A percentile compares a stretch with the other conserved stretches of the same genome.
phyloP scores from a whole-genome alignment of 495 filamentous ascomycete genomes.

The Neurospora tetraspora region DNA sequence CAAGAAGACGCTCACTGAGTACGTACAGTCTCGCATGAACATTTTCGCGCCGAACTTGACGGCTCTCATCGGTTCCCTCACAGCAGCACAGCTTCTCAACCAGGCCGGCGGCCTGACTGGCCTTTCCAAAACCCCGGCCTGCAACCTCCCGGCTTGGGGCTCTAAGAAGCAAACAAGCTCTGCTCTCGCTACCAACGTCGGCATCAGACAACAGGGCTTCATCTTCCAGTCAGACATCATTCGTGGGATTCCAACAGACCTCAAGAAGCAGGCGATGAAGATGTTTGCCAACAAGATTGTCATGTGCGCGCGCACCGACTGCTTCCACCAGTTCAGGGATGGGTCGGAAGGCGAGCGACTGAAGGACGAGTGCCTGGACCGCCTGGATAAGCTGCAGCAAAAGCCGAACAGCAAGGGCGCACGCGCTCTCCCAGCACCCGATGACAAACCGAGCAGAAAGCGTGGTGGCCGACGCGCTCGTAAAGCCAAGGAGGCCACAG shows the following conservation, averaged over 20 bases:
- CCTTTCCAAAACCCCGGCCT: constrained; percentile 83
- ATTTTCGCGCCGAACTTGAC: constrained; percentile 93
- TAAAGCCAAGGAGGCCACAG: constrained; percentile 92
- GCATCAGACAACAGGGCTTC: constrained; percentile 86
- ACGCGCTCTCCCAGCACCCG: constrained; percentile 82
- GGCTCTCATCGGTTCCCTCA: constrained; percentile 86
- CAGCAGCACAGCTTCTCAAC: constrained; percentile 92
- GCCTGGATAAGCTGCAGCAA: constrained; percentile 89
- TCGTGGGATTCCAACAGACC: constrained; percentile 67
- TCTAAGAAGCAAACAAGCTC: constrained; percentile 74
- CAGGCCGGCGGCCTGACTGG: constrained; percentile 80
- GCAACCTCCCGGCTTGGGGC: constrained; percentile 83
- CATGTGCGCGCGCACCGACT: constrained; percentile 80
- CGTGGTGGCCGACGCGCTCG: constrained; percentile 84
- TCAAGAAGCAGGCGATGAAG: constrained; percentile 91
- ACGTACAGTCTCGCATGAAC: constrained; percentile 95
- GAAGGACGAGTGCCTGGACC: constrained; percentile 69
- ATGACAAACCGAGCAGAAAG: constrained; percentile 91
- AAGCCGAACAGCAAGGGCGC: constrained; percentile 85
- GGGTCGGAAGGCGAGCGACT: constrained; percentile 80
- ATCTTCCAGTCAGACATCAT: constrained; percentile 87
- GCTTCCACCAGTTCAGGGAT: constrained; percentile 71
- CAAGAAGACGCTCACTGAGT: constrained; percentile 80
- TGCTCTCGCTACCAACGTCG: constrained; percentile 89
- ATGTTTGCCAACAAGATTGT: constrained; percentile 91